phyloP scores from a whole-genome alignment of 2,329 filamentous ascomycete species.

The Nannizzia gypsea region DNA sequence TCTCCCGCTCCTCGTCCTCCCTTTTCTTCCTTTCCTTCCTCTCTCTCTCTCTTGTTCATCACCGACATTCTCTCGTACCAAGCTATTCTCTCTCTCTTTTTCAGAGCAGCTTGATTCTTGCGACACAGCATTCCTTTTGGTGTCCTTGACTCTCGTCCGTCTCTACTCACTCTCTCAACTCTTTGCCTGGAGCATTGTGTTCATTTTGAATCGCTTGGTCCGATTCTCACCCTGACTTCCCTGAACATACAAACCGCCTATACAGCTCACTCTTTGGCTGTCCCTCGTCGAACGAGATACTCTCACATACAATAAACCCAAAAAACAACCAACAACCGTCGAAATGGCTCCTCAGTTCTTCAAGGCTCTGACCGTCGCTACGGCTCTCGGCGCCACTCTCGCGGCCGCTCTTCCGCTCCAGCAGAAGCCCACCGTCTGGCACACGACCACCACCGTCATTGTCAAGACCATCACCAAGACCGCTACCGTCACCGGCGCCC shows the following conservation, averaged over 20 bases:
- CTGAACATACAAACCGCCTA: background rate
- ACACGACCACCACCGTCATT: slow-evolving; percentile 17
- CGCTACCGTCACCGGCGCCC: slow-evolving; percentile 37
- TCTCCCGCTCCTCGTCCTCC: background rate
- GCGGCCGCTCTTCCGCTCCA: slow-evolving; percentile 12
- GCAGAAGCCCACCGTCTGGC: slow-evolving; percentile 12
- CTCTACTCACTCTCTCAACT: background rate
- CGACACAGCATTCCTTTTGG: slow-evolving; percentile 12
- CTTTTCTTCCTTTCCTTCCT: background rate
- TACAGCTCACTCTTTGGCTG: background rate
- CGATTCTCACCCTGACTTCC: slow-evolving; percentile 7
- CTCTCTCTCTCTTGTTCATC: background rate
- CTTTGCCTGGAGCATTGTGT: background rate
- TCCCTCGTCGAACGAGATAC: slow-evolving; percentile 6
- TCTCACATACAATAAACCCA: background rate
- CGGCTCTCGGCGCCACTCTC: slow-evolving; percentile 14
- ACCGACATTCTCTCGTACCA: background rate
- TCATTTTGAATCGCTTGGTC: slow-evolving; percentile 9
- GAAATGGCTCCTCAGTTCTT: slow-evolving; percentile 15
- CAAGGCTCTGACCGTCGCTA: slow-evolving; percentile 14
- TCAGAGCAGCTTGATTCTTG: background rate
- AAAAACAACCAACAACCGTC: background rate
- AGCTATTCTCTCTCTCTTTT: background rate
- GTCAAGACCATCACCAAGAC: slow-evolving; percentile 27
- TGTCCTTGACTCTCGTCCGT: slow-evolving; percentile 1